Percentiles rank a stretch among this genome's conserved stretches.
phyloP scores from a whole-genome alignment of 2,329 filamentous ascomycete genomes.

The Dactylellina haptotyla region DNA sequence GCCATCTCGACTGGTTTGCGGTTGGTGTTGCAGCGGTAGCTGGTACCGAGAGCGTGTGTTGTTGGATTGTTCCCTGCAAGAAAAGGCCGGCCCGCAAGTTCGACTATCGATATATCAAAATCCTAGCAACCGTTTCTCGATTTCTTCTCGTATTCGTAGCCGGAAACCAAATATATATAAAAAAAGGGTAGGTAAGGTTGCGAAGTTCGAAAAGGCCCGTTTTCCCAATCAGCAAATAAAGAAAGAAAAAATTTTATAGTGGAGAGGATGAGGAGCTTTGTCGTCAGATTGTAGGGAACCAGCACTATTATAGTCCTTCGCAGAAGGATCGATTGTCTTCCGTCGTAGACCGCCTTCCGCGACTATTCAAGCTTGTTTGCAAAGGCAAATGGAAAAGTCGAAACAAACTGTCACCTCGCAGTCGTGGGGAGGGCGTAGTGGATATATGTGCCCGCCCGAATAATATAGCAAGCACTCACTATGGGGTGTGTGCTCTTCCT shows the following conservation, averaged over 20 bases:
- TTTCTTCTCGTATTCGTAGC: neutral
- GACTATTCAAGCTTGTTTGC: constrained; percentile 49
- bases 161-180: neutral
- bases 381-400: constrained; percentile 54
- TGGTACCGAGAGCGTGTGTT: constrained; percentile 21
- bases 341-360: constrained; percentile 35
- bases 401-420: constrained; percentile 51
- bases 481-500: constrained; percentile 29
- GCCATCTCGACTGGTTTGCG: constrained; percentile 37
- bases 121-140: constrained; percentile 17
- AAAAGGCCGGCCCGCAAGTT: constrained; percentile 39
- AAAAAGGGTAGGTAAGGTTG: constrained; percentile 10
- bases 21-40: constrained; percentile 20
- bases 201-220: constrained; percentile 16
- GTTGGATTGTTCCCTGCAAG: constrained; percentile 28
- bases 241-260: constrained; percentile 9
- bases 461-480: constrained; percentile 32
- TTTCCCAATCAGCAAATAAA: constrained; percentile 3
- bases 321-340: constrained; percentile 48
- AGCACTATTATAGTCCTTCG: constrained; percentile 50
- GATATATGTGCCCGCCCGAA: constrained; percentile 49
- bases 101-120: constrained; percentile 30
- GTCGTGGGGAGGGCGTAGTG: constrained; percentile 51
- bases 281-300: constrained; percentile 33
- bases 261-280: no score